Evolutionary conservation across 441 rosid species (phyloP).

Genomic region (Theobroma grandiflorum): DNA sequence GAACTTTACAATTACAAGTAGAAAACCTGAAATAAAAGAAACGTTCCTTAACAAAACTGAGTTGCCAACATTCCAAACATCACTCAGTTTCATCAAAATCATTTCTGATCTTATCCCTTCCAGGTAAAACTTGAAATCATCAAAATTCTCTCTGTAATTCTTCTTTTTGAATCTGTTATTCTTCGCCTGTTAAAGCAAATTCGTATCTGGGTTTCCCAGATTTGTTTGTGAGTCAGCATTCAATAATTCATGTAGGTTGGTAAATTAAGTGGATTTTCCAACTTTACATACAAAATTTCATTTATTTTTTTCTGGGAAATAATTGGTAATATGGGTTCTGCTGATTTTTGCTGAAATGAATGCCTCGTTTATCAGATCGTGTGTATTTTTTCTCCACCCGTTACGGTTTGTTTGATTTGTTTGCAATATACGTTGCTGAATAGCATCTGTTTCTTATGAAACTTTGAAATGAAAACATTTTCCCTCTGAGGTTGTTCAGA

Average conservation of each 20-base stretch:
- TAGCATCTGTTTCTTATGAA: not conserved
- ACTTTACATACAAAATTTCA: not conserved
- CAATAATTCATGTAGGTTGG: not conserved
- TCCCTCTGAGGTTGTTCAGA: not conserved
- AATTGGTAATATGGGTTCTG: not conserved
- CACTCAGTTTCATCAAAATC: not conserved
- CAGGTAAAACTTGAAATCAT: constrained; percentile 1
- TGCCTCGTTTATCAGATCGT: constrained; percentile 4
- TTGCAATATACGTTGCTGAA: not conserved
- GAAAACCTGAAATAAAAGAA: not conserved
- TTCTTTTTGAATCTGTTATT: not conserved
- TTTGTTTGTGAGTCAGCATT: not conserved
- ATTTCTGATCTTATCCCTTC: not conserved
- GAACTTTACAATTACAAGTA: not conserved
- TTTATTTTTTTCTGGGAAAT: constrained; percentile 10
- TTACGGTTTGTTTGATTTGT: not conserved
- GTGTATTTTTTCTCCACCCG: not conserved
- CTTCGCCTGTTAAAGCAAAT: not conserved
- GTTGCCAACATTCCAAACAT: not conserved
- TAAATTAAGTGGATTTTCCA: not conserved
- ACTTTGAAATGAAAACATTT: not conserved
- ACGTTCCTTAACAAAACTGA: not conserved
- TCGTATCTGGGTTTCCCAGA: not conserved
- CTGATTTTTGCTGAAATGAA: not conserved
- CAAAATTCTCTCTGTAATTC: no score